Conservation (phyloP, 805 yeast species). For the Komagataella mondaviorum region DNA sequence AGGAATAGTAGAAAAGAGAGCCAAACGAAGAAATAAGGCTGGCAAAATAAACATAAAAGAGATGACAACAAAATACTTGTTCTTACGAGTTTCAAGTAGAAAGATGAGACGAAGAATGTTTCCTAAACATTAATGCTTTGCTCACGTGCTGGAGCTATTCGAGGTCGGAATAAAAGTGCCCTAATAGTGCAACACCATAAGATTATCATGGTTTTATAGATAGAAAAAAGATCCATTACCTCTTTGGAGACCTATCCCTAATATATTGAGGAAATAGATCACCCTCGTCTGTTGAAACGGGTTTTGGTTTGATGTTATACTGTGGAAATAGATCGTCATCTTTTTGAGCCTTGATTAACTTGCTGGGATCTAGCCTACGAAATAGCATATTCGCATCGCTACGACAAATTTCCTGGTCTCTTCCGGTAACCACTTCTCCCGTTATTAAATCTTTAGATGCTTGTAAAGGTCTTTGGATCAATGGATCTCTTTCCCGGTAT, state of each 20-base stretch:
- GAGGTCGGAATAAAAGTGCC: background rate
- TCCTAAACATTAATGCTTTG: too few species aligned
- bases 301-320: too few species aligned
- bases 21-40: background rate
- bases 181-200: too few species aligned
- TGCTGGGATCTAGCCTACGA: background rate
- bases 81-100: background rate
- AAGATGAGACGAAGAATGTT: background rate
- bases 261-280: background rate
- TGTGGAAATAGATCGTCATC: background rate
- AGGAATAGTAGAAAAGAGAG: background rate
- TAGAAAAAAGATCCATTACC: background rate
- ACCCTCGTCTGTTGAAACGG: background rate
- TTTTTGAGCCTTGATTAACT: background rate
- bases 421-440: conserved; percentile 3
- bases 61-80: background rate
- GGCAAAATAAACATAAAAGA: background rate
- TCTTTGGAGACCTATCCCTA: background rate
- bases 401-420: background rate
- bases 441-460: conserved; percentile 17
- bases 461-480: background rate
- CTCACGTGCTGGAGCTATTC: background rate
- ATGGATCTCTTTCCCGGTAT: background rate
- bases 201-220: background rate
- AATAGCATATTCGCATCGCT: background rate